Evolutionary conservation across 2,329 filamentous ascomycete genomes (phyloP), one percentile per base, ranked within the genome.

Genomic region (Neodidymelliopsis sp.): DNA sequence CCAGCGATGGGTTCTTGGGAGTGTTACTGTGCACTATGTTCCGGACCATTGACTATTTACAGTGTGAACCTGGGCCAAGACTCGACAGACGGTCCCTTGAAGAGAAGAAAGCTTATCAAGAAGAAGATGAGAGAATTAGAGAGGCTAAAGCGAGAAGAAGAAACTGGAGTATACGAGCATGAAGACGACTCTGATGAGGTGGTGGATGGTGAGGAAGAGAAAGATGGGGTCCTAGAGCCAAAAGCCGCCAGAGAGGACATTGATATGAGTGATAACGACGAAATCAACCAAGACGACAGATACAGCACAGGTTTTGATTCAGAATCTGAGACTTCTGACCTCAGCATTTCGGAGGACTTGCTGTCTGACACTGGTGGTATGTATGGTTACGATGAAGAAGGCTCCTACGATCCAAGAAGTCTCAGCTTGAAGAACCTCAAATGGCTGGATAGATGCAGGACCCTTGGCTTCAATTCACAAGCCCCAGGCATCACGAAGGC

Each of bases 11-110:
- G 52, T 2, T 55, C 48, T 1, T 61, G 51, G 33, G 53, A 61
- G 11, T 64, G 60, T 27, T 62, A 56, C 24, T 65, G 57, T 18
- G 56, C 57, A 10, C 31, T 65, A 4, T 64, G 57, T 25, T 50
- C 33, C 6, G 50, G 52, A 4, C 50, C 56, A 1, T 19, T 60
- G 12, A 24, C 36, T 4, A 38, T 43, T 4, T 11, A 30, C 3
- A 15, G 8, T 10, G 18, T 57, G 12, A 19, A 25, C 8, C 31
- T 60, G 18, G 57, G 55, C 6, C 36, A 41, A 5, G 45, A n/a
- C 13, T 41, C 45, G 12, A 13, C 23, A 20, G 45, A 49, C 29
- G 46, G 44, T 18, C 23, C 56, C 11, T 25, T 28, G 12, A 54
- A 31, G 31, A 46, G 55, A 15, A 30, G 30, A 8, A 44, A 38